Evolutionary conservation across 345 rosid species (phyloP).

Genomic region (Physaria fendleri): DNA sequence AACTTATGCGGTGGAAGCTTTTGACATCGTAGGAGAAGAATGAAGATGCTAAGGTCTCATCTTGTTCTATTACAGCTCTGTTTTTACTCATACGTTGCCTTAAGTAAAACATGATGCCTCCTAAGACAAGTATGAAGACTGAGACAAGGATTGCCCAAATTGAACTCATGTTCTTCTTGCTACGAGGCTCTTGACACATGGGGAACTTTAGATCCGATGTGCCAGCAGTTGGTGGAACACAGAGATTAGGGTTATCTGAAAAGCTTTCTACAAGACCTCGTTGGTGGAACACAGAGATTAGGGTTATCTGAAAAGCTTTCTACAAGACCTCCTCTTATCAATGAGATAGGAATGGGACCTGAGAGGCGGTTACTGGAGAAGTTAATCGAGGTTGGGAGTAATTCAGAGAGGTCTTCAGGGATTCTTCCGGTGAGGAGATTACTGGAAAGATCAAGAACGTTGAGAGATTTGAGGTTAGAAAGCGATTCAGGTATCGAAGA

Average conservation of each 20-base stretch:
- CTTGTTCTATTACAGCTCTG: conserved; percentile 45
- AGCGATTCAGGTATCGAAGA: conserved; percentile 68
- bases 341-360: conserved; percentile 72
- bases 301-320: conserved; percentile 88
- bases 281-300: conserved; percentile 64
- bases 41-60: conserved; percentile 52
- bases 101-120: conserved; percentile 49
- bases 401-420: conserved; percentile 53
- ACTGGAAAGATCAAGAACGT: conserved; percentile 80
- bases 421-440: conserved; percentile 65
- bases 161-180: conserved; percentile 46
- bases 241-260: conserved; percentile 76
- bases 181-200: conserved; percentile 40
- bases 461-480: conserved; percentile 60
- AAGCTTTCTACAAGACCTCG: conserved; percentile 76
- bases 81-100: conserved; percentile 45
- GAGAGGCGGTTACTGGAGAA: conserved; percentile 74
- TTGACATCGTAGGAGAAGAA: conserved; percentile 68
- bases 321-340: conserved; percentile 58
- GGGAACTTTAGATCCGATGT: conserved; percentile 48
- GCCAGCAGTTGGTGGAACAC: conserved; percentile 46
- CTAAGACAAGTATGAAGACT: conserved; percentile 43
- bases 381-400: conserved; percentile 72
- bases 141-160: conserved; percentile 59
- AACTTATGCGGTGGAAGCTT: conserved; percentile 75